Evolutionary conservation across 352 stramenopile species (phyloP), one percentile per base, ranked within the genome.

Genomic region (Pythium brassicae): DNA sequence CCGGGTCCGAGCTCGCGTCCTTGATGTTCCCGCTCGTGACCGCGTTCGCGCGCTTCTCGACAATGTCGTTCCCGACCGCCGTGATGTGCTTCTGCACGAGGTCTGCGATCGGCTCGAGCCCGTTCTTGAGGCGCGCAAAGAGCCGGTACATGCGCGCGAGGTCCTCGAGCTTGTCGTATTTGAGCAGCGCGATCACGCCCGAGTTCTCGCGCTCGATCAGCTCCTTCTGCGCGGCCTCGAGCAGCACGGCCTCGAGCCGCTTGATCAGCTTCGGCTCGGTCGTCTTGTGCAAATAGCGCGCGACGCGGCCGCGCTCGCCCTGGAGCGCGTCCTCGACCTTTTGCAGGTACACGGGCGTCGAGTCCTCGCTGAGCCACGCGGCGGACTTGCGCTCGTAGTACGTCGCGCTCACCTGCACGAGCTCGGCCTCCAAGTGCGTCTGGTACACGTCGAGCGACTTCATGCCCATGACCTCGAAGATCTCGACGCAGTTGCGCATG

Each of bases 401-500:
- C 46, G 73, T 76, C 19, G 71, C 83, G n/a, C 96, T 99, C 26
- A 83, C 86, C 23, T 83, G 66, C 14, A 99, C 84, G 25, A 99
- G 78, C 10, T 97, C 83, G 50, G 77, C 71, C 71, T 99, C 97
- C 29, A 99, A 85, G 67, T 98, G 91, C 37, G 67, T 78, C 26
- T 92, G 92, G 77, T 99, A 99, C n/a, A 97, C 89, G 50, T 99
- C 93, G 4, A 99, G 80, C 7, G 74, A 91, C 57, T 92, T 93
- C 92, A 97, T 97, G 55, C 96, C 97, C 95, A 99, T 99, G 56
- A 92, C 89, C 71, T 99, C 96, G 67, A 98, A 99, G 37, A 99
- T 92, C 70, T 99, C 94, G 32, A 99, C 86, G 69, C 97, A 98
- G 61, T 83, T 94, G 71, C 97, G 97, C 65, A 99, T 77, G 29